Conservation (phyloP, 2,329 filamentous ascomycete genomes). For the Teratosphaeria destructans region DNA sequence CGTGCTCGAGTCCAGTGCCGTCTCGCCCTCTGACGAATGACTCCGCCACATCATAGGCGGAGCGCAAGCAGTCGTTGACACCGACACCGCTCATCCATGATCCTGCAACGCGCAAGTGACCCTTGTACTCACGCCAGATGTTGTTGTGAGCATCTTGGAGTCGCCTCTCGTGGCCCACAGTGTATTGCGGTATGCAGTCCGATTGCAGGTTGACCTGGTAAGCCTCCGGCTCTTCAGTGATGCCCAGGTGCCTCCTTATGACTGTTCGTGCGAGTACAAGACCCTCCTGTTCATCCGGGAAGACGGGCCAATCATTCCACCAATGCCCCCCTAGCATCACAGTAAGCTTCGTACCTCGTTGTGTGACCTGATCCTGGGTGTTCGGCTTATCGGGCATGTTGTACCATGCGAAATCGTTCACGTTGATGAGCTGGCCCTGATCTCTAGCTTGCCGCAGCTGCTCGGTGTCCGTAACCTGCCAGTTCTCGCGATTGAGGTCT, state of each 20-base stretch:
- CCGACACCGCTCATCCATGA: conserved; percentile 39
- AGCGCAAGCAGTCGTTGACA: conserved; percentile 43
- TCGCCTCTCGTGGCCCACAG: conserved; percentile 60
- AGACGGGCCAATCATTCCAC: conserved; percentile 58
- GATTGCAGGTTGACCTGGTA: conserved; percentile 50
- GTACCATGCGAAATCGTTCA: conserved; percentile 26
- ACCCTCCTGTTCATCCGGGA: conserved; percentile 57
- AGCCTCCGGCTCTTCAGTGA: conserved; percentile 52
- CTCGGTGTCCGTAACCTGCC: conserved; percentile 13
- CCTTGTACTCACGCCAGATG: conserved; percentile 47
- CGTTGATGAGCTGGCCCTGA: conserved; percentile 17
- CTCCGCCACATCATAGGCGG: conserved; percentile 45
- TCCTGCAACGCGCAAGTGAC: conserved; percentile 52
- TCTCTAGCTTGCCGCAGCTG: conserved; percentile 15
- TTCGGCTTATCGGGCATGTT: conserved; percentile 22
- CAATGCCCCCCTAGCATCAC: conserved; percentile 93
- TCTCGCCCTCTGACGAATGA: conserved; percentile 26
- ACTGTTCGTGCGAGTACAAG: conserved; percentile 59
- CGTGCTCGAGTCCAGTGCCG: conserved; percentile 23
- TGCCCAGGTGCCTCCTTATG: conserved; percentile 63
- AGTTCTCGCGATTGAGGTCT: conserved; percentile 14
- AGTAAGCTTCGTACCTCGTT: conserved; percentile 68
- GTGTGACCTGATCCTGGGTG: conserved; percentile 31
- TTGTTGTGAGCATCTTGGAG: conserved; percentile 49
- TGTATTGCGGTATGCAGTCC: conserved; percentile 85